phyloP scores from a whole-genome alignment of 1,284 basidiomycete species.

The Anthracocystis setariae region DNA sequence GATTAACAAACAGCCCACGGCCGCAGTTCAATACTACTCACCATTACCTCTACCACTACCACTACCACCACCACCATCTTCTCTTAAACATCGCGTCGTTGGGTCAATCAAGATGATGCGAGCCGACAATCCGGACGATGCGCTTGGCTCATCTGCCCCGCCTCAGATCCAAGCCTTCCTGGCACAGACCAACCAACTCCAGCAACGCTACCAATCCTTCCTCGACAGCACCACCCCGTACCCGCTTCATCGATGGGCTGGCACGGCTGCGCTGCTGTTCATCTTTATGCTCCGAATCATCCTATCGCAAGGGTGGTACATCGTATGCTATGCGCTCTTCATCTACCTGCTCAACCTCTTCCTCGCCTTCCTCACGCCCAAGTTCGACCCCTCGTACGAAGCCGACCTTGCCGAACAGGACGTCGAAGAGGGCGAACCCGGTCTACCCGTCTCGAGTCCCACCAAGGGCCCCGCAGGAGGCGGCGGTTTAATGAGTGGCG shows the following conservation, averaged over 20 bases:
- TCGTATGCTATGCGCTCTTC: conserved; percentile 69
- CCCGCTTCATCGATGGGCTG: conserved; percentile 87
- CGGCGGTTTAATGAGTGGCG: conserved; percentile 62
- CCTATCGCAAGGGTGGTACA: conserved; percentile 93
- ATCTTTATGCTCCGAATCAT: conserved; percentile 89
- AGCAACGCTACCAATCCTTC: conserved; percentile 74
- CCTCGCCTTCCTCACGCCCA: conserved; percentile 87
- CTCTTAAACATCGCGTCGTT: neutral
- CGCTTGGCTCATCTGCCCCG: conserved; percentile 33
- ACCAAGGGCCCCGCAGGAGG: conserved; percentile 18
- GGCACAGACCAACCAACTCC: conserved; percentile 47
- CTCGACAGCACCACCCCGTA: conserved; percentile 93
- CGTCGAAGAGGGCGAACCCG: conserved; percentile 87
- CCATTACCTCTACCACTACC: neutral
- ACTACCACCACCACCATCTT: neutral
- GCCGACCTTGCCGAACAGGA: conserved; percentile 92
- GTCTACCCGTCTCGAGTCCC: conserved; percentile 62
- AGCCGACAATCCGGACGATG: conserved; percentile 51
- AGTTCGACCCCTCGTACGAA: conserved; percentile 94
- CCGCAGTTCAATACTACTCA: neutral
- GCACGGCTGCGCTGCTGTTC: conserved; percentile 77
- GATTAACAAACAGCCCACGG: neutral
- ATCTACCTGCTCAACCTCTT: conserved; percentile 73
- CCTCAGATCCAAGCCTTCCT: conserved; percentile 54
- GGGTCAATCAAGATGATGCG: conserved; percentile 59